A percentile compares a stretch with the other conserved stretches of the same genome.
Conservation (phyloP, 2,329 filamentous ascomycete genomes). For the Sporothrix humicola region DNA sequence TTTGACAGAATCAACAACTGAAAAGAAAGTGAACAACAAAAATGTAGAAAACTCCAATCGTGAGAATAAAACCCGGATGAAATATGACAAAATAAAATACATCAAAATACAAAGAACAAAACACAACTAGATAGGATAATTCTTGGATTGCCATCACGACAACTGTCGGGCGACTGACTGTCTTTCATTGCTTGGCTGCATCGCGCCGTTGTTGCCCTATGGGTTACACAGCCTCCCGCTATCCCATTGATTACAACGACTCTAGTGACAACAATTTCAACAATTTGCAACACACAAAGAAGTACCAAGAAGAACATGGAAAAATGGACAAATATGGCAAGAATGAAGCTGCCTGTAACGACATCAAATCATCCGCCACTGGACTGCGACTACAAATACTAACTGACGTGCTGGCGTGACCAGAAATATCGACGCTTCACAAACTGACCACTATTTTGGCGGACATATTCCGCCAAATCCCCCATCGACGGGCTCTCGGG, state of each 20-base stretch:
- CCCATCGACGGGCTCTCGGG: neutral
- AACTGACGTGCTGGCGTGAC: neutral
- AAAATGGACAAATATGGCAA: neutral
- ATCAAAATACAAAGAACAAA: neutral
- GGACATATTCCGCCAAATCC: neutral
- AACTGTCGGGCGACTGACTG: neutral
- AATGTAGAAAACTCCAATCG: neutral
- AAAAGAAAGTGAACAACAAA: neutral
- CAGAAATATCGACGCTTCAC: neutral
- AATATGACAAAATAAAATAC: neutral
- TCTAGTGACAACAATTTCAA: too few species aligned
- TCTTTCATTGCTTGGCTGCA: slow-evolving; percentile 17
- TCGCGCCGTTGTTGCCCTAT: slow-evolving; percentile 1
- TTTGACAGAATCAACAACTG: neutral
- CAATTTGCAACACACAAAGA: too few species aligned
- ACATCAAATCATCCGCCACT: neutral
- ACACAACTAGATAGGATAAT: neutral
- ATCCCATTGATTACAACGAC: neutral
- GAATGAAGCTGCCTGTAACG: neutral
- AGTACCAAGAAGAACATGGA: neutral
- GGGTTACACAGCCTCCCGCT: slow-evolving; percentile 23
- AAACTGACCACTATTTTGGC: too few species aligned
- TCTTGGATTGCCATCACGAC: neutral
- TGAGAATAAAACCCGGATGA: neutral
- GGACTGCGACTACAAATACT: too few species aligned